Evolutionary conservation across 2,329 filamentous ascomycete genomes (phyloP).

Genomic region (Phyllosticta citribraziliensis): DNA sequence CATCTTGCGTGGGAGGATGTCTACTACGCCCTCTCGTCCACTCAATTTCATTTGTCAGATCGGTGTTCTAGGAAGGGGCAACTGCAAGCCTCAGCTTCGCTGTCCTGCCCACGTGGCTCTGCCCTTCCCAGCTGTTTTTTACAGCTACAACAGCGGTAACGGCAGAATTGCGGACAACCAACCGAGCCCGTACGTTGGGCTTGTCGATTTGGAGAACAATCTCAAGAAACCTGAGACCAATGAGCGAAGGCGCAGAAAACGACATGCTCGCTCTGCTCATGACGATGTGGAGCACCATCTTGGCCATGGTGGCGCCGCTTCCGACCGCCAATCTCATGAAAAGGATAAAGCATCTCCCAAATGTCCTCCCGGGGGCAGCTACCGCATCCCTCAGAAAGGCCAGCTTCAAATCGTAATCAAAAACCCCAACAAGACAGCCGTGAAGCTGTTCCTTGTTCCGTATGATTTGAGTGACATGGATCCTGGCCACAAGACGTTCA

Average conservation of each 20-base stretch:
- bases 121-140: conserved; percentile 90
- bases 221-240: conserved; percentile 43
- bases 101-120: conserved; percentile 87
- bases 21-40: conserved; percentile 84
- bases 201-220: conserved; percentile 81
- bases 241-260: conserved; percentile 33
- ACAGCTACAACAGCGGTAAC: conserved; percentile 72
- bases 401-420: conserved; percentile 97
- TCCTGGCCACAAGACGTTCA: conserved; percentile 87
- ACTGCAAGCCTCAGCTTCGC: conserved; percentile 73
- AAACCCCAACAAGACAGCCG: conserved; percentile 95
- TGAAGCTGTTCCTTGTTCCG: conserved; percentile 88
- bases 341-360: conserved; percentile 50
- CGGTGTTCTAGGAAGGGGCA: conserved; percentile 78
- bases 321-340: conserved; percentile 31
- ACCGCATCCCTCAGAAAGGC: conserved; percentile 86
- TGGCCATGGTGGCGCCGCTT: conserved; percentile 24
- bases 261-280: conserved; percentile 16
- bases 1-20: conserved; percentile 91
- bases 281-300: conserved; percentile 15
- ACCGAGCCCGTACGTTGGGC: conserved; percentile 90
- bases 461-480: conserved; percentile 93
- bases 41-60: conserved; percentile 92
- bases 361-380: conserved; percentile 70
- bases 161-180: conserved; percentile 64